These are phyloP conservation scores for Blastobotrys chiropterorum DNA, from an alignment of 805 yeast species.

Conservation along the genomic window DNA sequence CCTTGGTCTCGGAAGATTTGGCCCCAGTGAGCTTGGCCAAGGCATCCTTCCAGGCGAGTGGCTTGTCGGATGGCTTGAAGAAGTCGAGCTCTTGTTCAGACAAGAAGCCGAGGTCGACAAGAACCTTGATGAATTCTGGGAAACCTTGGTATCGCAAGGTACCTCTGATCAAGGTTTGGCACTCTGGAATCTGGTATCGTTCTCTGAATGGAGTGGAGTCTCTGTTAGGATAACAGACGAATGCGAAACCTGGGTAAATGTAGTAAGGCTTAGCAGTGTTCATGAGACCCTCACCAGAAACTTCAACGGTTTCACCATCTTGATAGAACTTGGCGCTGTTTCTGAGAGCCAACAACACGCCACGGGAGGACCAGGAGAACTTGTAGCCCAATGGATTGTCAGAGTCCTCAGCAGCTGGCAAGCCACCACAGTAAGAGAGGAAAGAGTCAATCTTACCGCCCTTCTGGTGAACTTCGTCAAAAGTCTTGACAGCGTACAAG, in stretches of 20 bases:
- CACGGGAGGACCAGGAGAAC: conserved; percentile 98
- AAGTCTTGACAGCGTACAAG: conserved; percentile 95
- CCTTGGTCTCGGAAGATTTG: conserved; percentile 60
- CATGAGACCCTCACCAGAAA: conserved; percentile 89
- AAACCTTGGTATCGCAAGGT: conserved; percentile 97
- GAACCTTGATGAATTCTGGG: conserved; percentile 94
- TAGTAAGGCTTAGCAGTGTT: conserved; percentile 90
- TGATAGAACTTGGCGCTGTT: conserved; percentile 86
- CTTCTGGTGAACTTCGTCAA: conserved; percentile 87
- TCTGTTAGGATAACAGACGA: conserved; percentile 96
- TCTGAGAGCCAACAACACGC: conserved; percentile 92
- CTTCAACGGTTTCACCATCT: conserved; percentile 74
- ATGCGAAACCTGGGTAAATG: conserved; percentile 91
- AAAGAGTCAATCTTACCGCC: conserved; percentile 93
- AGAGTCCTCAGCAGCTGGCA: conserved; percentile 96
- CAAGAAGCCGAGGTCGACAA: conserved; percentile 90
- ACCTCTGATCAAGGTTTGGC: conserved; percentile 94
- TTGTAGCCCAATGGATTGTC: conserved; percentile 98
- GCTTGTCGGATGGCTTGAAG: conserved; percentile 38
- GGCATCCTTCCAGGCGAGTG: conserved; percentile 84
- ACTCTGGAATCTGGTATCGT: conserved; percentile 92
- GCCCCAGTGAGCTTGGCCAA: conserved; percentile 71
- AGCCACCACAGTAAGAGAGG: conserved; percentile 97
- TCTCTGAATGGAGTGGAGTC: conserved; percentile 93
- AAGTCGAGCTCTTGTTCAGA: conserved; percentile 63